Evolutionary conservation across 225 moss, liverwort and hornwort species (phyloP).

Genomic region (Pseudisothecium myosuroides): DNA sequence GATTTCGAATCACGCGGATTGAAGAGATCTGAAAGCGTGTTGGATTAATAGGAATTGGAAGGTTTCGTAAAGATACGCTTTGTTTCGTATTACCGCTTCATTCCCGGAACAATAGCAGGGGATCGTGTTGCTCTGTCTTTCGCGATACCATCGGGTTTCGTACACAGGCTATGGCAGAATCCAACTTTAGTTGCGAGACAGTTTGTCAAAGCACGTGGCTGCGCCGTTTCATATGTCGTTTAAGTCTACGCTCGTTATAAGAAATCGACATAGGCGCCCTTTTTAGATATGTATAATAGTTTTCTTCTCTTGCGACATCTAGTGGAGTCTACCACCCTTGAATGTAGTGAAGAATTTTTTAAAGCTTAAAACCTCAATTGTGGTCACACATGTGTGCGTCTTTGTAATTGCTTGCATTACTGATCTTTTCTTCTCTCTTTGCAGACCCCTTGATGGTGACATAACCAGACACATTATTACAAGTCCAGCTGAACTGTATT

Average conservation of each 20-base stretch:
- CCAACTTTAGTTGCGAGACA: not conserved
- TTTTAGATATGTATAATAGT: not conserved
- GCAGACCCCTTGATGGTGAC: constrained; percentile 40
- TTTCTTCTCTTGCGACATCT: not conserved
- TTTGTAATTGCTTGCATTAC: not conserved
- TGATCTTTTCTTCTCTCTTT: not conserved
- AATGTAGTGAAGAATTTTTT: not conserved
- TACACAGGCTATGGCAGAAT: not conserved
- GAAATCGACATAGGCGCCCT: not conserved
- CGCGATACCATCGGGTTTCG: not conserved
- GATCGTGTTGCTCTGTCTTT: not conserved
- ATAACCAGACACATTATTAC: constrained; percentile 1
- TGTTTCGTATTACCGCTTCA: not conserved
- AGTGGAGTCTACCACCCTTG: not conserved
- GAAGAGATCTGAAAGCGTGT: not conserved
- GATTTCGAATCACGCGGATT: not conserved
- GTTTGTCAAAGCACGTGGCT: not conserved
- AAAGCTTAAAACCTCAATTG: not conserved
- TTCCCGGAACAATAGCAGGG: not conserved
- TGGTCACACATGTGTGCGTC: not conserved
- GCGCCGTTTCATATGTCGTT: not conserved
- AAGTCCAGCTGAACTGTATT: not conserved
- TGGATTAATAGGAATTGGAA: not conserved
- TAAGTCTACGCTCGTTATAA: not conserved
- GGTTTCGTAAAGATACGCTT: not conserved